Base-by-base conservation (phyloP, 2,329 filamentous ascomycete species). In the Moelleriella libera region DNA sequence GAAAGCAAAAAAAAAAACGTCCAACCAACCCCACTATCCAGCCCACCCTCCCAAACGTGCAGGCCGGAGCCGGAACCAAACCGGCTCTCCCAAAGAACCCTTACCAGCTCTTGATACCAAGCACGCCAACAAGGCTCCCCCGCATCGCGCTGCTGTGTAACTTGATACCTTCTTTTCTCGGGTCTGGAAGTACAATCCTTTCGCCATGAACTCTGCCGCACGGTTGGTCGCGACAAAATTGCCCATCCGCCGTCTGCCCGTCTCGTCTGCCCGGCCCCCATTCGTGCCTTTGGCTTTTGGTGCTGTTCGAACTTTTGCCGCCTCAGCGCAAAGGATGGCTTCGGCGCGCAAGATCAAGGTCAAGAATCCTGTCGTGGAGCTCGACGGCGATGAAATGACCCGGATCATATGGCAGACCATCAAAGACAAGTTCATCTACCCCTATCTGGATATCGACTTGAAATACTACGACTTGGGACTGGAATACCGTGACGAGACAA, bases 381-480 rank as follows among this genome's bases (percentile, higher is more conserved):
- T 97, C 60, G 90, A 97, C 66, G 90, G 90, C 62, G 80, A 84
- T 60, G 80, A 88, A 82, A 97, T 97, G 92, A 98, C 92, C 59
- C 79, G 92, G 61, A 89, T 98, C 67, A 98, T 98, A 75, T 98
- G 92, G 92, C 76, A 96, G 74, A 82, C 86, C 68, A 98, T 98
- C 79, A 96, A 96, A 79, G 86, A 97, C 72, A 95, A 94, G 78
- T 90, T 96, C 74, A 96, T 96, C 70, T 76, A 83, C 71, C 89
- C 89, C 48, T 96, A 92, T 72, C 83, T 98, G 57, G 89, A 96
- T 67, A 81, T 98, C 66, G 90, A 97, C 69, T 82, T 98, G 63
- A 97, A 98, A 76, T 95, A 95, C 79, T 95, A 94, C 69, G 88
- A 95, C 64, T 70, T 95, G 58, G 92, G 92, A 52, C 80, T 97